Evolutionary conservation across 225 moss, liverwort and hornwort genomes (phyloP).

Genomic region (Marchantia paleacea): DNA sequence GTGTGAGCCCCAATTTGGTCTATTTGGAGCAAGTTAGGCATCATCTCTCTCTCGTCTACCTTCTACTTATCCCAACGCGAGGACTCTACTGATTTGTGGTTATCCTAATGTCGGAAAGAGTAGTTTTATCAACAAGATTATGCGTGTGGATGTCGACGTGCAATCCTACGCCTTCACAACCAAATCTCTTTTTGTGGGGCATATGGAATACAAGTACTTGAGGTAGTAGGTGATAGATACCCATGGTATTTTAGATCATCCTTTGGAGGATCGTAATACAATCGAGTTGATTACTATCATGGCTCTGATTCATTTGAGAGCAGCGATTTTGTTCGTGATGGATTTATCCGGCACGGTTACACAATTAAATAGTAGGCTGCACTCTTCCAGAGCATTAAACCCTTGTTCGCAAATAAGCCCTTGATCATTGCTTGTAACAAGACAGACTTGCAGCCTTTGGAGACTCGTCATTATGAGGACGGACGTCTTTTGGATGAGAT

Average conservation of each 20-base stretch:
- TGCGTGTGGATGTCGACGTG: constrained; percentile 93
- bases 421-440: constrained; percentile 96
- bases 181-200: constrained; percentile 94
- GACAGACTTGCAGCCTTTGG: constrained; percentile 83
- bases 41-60: constrained; percentile 96
- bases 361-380: constrained; percentile 82
- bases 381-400: constrained; percentile 82
- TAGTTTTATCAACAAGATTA: constrained; percentile 98
- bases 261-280: constrained; percentile 89
- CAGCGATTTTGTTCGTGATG: constrained; percentile 90
- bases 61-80: constrained; percentile 89
- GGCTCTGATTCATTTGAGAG: constrained; percentile 79
- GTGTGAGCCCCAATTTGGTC: constrained; percentile 81
- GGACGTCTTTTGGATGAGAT: constrained; percentile 64
- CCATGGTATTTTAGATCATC: constrained; percentile 96
- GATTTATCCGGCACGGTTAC: constrained; percentile 96
- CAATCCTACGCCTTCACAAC: constrained; percentile 99
- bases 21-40: constrained; percentile 98
- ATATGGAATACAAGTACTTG: constrained; percentile 98
- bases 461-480: constrained; percentile 83
- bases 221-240: constrained; percentile 99
- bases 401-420: constrained; percentile 87
- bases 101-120: constrained; percentile 99
- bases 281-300: constrained; percentile 96
- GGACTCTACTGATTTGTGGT: constrained; percentile 86